These are phyloP conservation scores for Ogataea thermomethanolica DNA, from an alignment of 805 yeast species.

Conservation along the genomic window DNA sequence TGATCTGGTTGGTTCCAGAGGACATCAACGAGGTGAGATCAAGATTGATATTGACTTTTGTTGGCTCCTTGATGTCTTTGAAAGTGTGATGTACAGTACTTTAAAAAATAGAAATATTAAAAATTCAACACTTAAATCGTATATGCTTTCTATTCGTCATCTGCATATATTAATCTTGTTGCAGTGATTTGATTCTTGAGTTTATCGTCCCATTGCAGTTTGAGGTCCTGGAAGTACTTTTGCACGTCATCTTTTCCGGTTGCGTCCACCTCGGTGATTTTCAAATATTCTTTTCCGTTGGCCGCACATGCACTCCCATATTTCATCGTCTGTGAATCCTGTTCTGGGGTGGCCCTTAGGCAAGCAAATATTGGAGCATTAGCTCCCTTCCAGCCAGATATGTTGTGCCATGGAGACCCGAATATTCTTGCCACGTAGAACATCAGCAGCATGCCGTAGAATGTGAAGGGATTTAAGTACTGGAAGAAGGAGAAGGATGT, in stretches of 20 bases:
- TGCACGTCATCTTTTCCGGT: conserved; percentile 67
- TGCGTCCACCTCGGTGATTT: conserved; percentile 51
- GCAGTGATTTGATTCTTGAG: conserved; percentile 64
- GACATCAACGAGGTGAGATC: conserved; percentile 96
- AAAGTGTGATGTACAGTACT: conserved; percentile 14
- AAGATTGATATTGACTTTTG: conserved; percentile 87
- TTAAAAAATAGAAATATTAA: conserved; percentile 2
- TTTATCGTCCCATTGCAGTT: conserved; percentile 68
- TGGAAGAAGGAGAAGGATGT: conserved; percentile 76
- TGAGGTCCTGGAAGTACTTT: conserved; percentile 55
- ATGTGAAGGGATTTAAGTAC: conserved; percentile 73
- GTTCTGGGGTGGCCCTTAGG: conserved; percentile 45
- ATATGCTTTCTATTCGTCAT: conserved; percentile 1
- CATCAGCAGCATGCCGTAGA: conserved; percentile 78
- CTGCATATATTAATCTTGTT: conserved; percentile 25
- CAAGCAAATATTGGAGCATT: conserved; percentile 78
- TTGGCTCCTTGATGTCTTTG: conserved; percentile 90
- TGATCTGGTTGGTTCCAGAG: conserved; percentile 99
- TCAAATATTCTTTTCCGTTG: conserved; percentile 63
- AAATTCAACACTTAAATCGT: neutral
- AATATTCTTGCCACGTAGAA: conserved; percentile 77
- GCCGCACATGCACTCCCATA: conserved; percentile 71
- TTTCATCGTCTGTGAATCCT: conserved; percentile 44
- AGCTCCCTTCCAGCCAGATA: conserved; percentile 86
- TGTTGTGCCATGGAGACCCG: conserved; percentile 89